Conservation (phyloP, 805 yeast genomes). For the Wickerhamiella sergipiensis region DNA sequence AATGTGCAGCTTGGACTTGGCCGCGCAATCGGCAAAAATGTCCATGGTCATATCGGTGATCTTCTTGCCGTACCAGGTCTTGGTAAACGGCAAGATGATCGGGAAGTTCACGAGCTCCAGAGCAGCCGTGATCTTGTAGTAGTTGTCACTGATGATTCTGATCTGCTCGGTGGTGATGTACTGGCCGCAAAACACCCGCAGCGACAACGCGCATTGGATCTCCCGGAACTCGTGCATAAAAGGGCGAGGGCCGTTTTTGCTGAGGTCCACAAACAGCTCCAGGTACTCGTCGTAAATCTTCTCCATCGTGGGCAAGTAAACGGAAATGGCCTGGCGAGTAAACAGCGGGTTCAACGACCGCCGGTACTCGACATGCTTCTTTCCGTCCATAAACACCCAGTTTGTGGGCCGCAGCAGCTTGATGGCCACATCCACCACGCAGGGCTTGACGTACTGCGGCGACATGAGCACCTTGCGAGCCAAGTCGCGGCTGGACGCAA, state of each 20-base stretch:
- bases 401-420: constrained; percentile 89
- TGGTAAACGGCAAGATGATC: constrained; percentile 86
- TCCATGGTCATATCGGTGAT: constrained; percentile 92
- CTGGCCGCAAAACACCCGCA: constrained; percentile 90
- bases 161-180: constrained; percentile 89
- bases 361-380: constrained; percentile 88
- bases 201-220: constrained; percentile 84
- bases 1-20: constrained; percentile 68
- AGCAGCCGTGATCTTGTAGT: constrained; percentile 86
- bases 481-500: constrained; percentile 77
- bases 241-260: constrained; percentile 52
- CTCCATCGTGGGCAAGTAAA: constrained; percentile 78
- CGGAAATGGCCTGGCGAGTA: constrained; percentile 67
- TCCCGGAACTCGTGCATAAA: constrained; percentile 94
- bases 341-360: constrained; percentile 80
- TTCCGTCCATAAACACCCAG: constrained; percentile 97
- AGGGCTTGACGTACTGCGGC: constrained; percentile 84
- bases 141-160: constrained; percentile 78
- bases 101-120: constrained; percentile 96
- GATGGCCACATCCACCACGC: constrained; percentile 94
- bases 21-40: constrained; percentile 80
- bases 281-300: constrained; percentile 71
- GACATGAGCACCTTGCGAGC: constrained; percentile 77
- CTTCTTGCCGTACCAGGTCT: constrained; percentile 93
- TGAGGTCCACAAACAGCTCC: constrained; percentile 42